A percentile compares a stretch with the other conserved stretches of the same genome.
Evolutionary conservation across 2,329 filamentous ascomycete genomes (phyloP).

Genomic region (Botrytis pseudocinerea): DNA sequence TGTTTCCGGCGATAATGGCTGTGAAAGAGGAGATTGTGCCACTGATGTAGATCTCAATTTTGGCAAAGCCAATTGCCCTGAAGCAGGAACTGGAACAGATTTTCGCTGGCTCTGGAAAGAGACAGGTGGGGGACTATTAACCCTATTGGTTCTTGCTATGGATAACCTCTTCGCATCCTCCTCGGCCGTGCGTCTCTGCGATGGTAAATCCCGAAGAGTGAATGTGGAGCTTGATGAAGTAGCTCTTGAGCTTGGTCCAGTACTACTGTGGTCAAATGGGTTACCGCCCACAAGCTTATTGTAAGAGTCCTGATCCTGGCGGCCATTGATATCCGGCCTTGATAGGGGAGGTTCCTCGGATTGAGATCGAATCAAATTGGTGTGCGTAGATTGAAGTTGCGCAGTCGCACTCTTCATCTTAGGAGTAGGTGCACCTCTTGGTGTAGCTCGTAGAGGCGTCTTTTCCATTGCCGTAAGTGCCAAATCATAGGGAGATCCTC

Average conservation of each 20-base stretch:
- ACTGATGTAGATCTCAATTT: background rate
- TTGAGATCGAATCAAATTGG: constrained; percentile 15
- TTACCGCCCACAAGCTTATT: constrained; percentile 11
- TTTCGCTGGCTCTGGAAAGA: constrained; percentile 28
- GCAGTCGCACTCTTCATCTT: constrained; percentile 33
- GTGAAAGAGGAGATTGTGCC: background rate
- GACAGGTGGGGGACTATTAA: constrained; percentile 21
- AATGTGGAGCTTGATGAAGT: constrained; percentile 20
- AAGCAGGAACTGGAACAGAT: background rate
- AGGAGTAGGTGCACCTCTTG: background rate
- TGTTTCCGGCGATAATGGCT: background rate
- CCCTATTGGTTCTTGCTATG: constrained; percentile 16
- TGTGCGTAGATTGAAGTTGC: constrained; percentile 20
- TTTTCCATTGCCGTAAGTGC: constrained; percentile 23
- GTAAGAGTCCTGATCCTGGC: constrained; percentile 19
- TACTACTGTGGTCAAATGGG: constrained; percentile 7
- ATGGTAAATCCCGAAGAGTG: constrained; percentile 24
- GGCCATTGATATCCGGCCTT: constrained; percentile 5
- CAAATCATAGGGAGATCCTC: constrained; percentile 35
- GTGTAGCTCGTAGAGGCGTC: background rate
- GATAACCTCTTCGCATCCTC: constrained; percentile 21
- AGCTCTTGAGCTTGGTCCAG: constrained; percentile 7
- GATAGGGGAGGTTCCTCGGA: background rate
- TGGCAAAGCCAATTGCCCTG: background rate
- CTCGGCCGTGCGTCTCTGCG: constrained; percentile 16